Conservation (phyloP, 345 rosid genomes). For the Ricinus communis region DNA sequence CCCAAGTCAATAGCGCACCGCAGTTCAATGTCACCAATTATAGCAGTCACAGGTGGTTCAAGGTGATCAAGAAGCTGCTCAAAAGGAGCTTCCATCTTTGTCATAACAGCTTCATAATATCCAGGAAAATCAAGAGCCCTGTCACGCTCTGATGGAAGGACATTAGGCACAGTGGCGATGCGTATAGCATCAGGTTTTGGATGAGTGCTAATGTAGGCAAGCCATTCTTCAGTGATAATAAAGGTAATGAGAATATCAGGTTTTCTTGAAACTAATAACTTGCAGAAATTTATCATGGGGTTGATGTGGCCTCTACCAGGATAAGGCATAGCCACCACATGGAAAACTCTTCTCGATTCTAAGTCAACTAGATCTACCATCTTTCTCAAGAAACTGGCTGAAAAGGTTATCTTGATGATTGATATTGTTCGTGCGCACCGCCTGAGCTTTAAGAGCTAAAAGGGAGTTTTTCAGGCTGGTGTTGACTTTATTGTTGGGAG, state of each 20-base stretch:
- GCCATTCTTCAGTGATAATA: constrained; percentile 9
- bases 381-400: no score
- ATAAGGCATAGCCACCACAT: constrained; percentile 6
- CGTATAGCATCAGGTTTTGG: constrained; percentile 4
- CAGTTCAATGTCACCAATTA: constrained; percentile 27
- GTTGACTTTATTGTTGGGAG: no score
- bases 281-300: constrained; percentile 6
- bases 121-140: constrained; percentile 16
- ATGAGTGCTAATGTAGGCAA: background rate
- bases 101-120: constrained; percentile 27
- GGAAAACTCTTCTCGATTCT: background rate
- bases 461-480: no score
- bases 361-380: background rate
- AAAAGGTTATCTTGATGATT: no score
- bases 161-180: constrained; percentile 15
- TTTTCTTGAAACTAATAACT: constrained; percentile 4
- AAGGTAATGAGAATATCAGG: background rate
- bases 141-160: constrained; percentile 9
- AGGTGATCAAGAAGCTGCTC: constrained; percentile 6
- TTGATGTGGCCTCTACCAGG: constrained; percentile 10
- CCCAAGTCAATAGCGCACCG: constrained; percentile 25
- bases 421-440: no score
- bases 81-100: constrained; percentile 22
- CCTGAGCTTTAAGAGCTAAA: no score
- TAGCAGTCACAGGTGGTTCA: constrained; percentile 21